Base-by-base conservation (phyloP, 306 rosid species). In the Cucurbita argyrosperma region DNA sequence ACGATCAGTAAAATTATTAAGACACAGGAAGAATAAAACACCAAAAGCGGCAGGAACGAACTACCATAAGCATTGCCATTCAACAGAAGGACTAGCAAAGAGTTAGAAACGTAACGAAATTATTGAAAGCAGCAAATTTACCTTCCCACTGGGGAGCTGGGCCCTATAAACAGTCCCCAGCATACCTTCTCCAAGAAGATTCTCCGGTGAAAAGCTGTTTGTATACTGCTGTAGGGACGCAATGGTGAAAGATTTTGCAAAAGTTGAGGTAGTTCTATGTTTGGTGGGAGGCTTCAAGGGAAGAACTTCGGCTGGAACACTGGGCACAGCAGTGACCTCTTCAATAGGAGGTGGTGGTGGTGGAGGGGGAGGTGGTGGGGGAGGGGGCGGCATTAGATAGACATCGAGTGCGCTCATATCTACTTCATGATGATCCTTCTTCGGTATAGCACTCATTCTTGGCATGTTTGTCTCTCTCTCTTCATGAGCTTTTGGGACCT, bases 201-300 rank as follows among this genome's bases (percentile, higher is more conserved):
- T 91, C 61, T 95, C 97, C 74, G 74, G 90, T 55, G 99, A 91
- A 78, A 95, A 95, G 87, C 97, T 95, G 83, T 95, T 87, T 77
- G 99, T 95, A 72, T 83, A 86, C 78, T 95, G 97, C 80, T 95
- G 99, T 80, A 95, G 99, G 76, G 88, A 87, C 19, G 99, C 99
- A 80, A 95, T 84, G 52, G 89, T 78, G 81, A 85, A 95, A 80
- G 77, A 84, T 83, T 88, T 91, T 0, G 92, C 91, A 77, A 80
- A 79, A 74, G 86, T 83, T 26, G 83, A 74, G 69, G 73, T 81
- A 58, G 58, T 52, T 62, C 74, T 76, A 74, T 55, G 77, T 82
- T 40, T 89, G 53, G 71, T 38, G 62, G 88, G 40, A 71, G 86
- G 90, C 84, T 75, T 84, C 80, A 13, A 79, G 42, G 76, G 26